These are phyloP conservation scores for Lyophyllum shimeji DNA, from an alignment of 768 basidiomycete genomes.

Conservation along the genomic window DNA sequence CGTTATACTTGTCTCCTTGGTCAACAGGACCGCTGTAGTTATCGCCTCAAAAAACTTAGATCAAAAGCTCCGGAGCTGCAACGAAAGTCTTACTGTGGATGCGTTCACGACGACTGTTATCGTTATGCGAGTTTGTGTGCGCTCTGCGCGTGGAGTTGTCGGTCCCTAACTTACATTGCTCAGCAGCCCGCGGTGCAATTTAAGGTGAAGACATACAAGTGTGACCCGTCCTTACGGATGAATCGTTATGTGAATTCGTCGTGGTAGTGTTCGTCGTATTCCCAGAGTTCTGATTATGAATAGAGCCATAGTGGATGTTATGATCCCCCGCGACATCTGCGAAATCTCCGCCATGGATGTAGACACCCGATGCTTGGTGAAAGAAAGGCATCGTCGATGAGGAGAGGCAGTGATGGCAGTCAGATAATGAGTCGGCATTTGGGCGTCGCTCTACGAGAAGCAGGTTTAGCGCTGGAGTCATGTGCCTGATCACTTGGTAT, in stretches of 20 bases:
- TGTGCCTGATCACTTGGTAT: neutral
- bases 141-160: neutral
- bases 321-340: neutral
- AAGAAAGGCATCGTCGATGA: conserved; percentile 1
- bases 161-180: too few relatives aligned
- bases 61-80: neutral
- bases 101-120: neutral
- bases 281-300: neutral
- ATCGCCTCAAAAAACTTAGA: neutral
- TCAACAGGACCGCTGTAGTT: neutral
- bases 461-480: neutral
- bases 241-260: neutral
- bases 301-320: neutral
- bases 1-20: neutral
- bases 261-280: neutral
- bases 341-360: neutral
- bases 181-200: too few relatives aligned
- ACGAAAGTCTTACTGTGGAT: neutral
- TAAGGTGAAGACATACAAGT: neutral
- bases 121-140: neutral
- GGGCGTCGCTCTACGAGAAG: neutral
- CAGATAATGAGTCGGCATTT: neutral
- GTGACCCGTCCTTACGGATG: neutral
- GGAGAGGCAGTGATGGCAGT: neutral
- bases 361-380: neutral